Conservation (phyloP, 441 rosid species). For the Bruguiera hainesii region DNA sequence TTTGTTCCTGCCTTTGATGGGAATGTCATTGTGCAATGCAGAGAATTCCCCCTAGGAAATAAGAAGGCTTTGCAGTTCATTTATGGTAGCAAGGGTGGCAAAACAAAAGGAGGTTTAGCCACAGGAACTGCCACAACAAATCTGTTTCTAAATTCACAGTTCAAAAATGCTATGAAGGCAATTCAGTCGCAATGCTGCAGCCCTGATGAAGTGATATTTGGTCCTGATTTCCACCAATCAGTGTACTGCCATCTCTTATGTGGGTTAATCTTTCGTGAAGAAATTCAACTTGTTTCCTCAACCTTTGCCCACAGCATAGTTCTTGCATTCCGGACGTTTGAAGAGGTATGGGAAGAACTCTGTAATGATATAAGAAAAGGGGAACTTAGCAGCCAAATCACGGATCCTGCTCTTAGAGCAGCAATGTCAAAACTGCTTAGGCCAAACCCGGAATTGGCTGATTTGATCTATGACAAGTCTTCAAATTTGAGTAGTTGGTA, state of each 20-base stretch:
- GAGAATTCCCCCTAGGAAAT: slow-evolving; percentile 66
- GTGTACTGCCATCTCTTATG: slow-evolving; percentile 92
- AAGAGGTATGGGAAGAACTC: slow-evolving; percentile 82
- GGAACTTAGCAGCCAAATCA: slow-evolving; percentile 51
- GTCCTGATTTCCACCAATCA: slow-evolving; percentile 86
- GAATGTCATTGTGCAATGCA: slow-evolving; percentile 29
- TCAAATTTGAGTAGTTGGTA: slow-evolving; percentile 78
- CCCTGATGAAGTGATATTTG: slow-evolving; percentile 89
- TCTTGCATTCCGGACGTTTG: slow-evolving; percentile 72
- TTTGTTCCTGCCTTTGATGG: neutral
- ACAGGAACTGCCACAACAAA: slow-evolving; percentile 89
- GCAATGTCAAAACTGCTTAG: slow-evolving; percentile 71
- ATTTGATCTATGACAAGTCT: slow-evolving; percentile 49
- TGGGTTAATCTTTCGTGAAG: slow-evolving; percentile 69
- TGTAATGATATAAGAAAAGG: slow-evolving; percentile 64
- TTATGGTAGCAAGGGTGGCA: slow-evolving; percentile 70
- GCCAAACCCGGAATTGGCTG: slow-evolving; percentile 71
- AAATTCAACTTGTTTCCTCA: slow-evolving; percentile 67
- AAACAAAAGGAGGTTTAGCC: slow-evolving; percentile 75
- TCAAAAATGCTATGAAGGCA: slow-evolving; percentile 55
- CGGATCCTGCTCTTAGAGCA: slow-evolving; percentile 52
- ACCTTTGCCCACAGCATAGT: slow-evolving; percentile 85
- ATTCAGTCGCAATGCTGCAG: slow-evolving; percentile 69
- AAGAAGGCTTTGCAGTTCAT: slow-evolving; percentile 78
- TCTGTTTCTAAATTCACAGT: slow-evolving; percentile 57